These are phyloP conservation scores for Austropuccinia psidii DNA, from an alignment of 1,284 basidiomycete species.

Conservation along the genomic window DNA sequence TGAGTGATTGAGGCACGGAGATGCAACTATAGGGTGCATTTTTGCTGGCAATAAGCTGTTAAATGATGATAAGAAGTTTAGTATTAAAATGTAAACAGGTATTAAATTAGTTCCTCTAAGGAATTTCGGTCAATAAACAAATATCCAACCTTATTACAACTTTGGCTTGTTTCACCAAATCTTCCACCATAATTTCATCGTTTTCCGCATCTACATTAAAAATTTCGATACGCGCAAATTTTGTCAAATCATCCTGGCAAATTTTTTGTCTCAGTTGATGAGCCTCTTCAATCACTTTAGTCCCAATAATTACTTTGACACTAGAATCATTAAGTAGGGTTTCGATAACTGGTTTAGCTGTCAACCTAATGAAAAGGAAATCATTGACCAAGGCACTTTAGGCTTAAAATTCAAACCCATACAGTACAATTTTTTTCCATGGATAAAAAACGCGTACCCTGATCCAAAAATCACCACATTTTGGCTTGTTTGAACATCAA, in stretches of 20 bases:
- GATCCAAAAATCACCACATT: slow-evolving; percentile 35
- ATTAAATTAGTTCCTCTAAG: neutral
- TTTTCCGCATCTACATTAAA: slow-evolving; percentile 59
- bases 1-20: slow-evolving; percentile 63
- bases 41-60: slow-evolving; percentile 67
- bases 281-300: slow-evolving; percentile 51
- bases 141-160: slow-evolving; percentile 58
- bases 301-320: slow-evolving; percentile 46
- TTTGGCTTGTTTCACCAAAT: slow-evolving; percentile 57
- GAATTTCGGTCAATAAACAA: neutral
- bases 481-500: neutral
- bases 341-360: slow-evolving; percentile 72
- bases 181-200: slow-evolving; percentile 53
- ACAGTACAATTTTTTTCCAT: neutral
- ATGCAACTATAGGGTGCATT: slow-evolving; percentile 68
- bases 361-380: slow-evolving; percentile 82
- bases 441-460: neutral
- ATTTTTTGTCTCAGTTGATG: slow-evolving; percentile 61
- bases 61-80: neutral
- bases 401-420: neutral
- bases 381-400: neutral
- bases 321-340: slow-evolving; percentile 55
- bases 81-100: neutral
- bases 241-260: slow-evolving; percentile 54
- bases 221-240: slow-evolving; percentile 58